Evolutionary conservation across 140 eudicot species (phyloP).

Genomic region (Ambrosia hybrid): DNA sequence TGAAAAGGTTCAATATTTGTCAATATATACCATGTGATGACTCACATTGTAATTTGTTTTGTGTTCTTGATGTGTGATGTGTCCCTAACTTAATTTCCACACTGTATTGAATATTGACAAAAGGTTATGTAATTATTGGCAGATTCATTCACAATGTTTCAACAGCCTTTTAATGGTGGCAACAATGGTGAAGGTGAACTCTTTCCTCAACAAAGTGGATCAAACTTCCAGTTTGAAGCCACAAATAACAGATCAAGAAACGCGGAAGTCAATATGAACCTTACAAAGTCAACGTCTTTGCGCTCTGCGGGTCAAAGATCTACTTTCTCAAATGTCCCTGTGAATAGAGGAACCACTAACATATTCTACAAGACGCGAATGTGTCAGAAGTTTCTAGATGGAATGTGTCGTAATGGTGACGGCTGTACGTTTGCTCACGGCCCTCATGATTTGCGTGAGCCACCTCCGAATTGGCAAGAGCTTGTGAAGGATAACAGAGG

Average conservation of each 20-base stretch:
- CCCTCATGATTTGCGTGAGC: conserved; percentile 61
- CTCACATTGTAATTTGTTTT: background rate
- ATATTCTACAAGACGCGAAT: conserved; percentile 83
- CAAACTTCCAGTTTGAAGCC: conserved; percentile 35
- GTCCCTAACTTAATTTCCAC: background rate
- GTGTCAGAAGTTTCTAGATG: conserved; percentile 64
- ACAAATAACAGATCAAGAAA: conserved; percentile 39
- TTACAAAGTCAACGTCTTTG: conserved; percentile 34
- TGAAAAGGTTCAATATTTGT: background rate
- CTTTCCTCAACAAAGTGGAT: conserved; percentile 37
- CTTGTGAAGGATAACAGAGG: conserved; percentile 44
- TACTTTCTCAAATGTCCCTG: conserved; percentile 29
- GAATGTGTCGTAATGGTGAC: conserved; percentile 67
- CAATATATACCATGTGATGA: background rate
- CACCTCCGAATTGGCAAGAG: conserved; percentile 90
- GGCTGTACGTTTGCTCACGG: conserved; percentile 87
- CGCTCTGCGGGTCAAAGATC: conserved; percentile 29
- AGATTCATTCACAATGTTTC: conserved; percentile 20
- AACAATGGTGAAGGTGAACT: conserved; percentile 40
- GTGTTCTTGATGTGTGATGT: background rate
- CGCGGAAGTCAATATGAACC: conserved; percentile 37
- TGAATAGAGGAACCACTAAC: conserved; percentile 55
- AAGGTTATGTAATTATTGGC: conserved; percentile 3
- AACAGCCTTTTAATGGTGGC: conserved; percentile 35
- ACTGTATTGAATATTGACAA: conserved; percentile 5